Evolutionary conservation across 2,329 filamentous ascomycete species (phyloP), one percentile per base, ranked within the genome.

Genomic region (Phialophora verrucosa): DNA sequence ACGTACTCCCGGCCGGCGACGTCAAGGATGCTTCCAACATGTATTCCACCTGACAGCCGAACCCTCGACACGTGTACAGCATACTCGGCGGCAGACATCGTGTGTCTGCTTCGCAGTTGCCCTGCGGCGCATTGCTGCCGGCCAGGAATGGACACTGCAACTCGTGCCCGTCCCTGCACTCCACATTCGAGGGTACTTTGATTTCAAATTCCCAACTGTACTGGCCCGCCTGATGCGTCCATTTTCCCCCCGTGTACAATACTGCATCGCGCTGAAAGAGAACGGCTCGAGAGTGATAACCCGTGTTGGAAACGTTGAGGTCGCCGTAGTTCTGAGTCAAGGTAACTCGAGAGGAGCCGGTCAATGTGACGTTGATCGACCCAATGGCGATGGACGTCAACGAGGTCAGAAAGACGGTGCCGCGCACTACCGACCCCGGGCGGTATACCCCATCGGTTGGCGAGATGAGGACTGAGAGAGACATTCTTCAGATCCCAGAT

Each of bases 321-420:
- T 61, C 47, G n/a, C 58, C 58, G 10, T 60, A 60, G 44, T 60
- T 60, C 44, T 60, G 58, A 5, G 58, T 60, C 58, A 60, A 31
- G 12, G 44, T 51, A 10, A 60, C 58, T 5, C 44, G 42, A 27
- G 58, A 50, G 4, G 11, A 17, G 44, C 58, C 44, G 2, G 42
- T 60, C 42, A 60, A 51, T 7, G 58, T 50, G 25, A 60, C 25
- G 14, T 14, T 32, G 25, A 60, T 27, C 10, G 58, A 60, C 29
- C 44, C 44, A 32, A 60, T 60, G 23, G 58, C 17, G n/a, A 60
- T 49, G 27, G 58, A 51, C 25, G 12, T 32, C 25, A 29, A 8
- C 25, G 58, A 60, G 17, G 58, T 51, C 17, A 60, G 58, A 27
- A 35, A 32, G 11, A 60, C 25, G 1, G 58, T 60, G 42, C 58